Conservation (phyloP, 192 early-diverging fungal species). For the Paraglomus occultum region DNA sequence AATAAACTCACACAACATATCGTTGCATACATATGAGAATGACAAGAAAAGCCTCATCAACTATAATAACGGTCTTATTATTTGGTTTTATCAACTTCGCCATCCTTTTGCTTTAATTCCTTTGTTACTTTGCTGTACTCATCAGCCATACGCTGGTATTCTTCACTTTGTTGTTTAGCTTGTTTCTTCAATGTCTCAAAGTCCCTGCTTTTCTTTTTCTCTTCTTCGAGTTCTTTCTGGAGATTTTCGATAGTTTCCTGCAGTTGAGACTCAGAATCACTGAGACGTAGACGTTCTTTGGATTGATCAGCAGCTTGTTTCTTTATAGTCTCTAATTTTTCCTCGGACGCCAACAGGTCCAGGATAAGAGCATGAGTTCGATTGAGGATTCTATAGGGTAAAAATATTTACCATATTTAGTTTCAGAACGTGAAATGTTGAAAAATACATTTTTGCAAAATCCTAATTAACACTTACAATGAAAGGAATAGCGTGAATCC, state of each 20-base stretch:
- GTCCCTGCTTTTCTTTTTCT: slow-evolving; percentile 28
- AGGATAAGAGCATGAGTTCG: slow-evolving; percentile 53
- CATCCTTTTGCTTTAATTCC: slow-evolving; percentile 28
- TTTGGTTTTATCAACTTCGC: slow-evolving; percentile 40
- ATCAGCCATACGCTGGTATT: slow-evolving; percentile 44
- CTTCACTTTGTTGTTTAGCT: slow-evolving; percentile 40
- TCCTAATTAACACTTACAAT: slow-evolving; percentile 33
- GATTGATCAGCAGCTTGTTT: slow-evolving; percentile 41
- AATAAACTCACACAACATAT: too few relatives aligned
- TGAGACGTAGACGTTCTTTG: slow-evolving; percentile 37
- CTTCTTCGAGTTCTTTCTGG: slow-evolving; percentile 24
- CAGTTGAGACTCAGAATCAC: slow-evolving; percentile 36
- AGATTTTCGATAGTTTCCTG: slow-evolving; percentile 39
- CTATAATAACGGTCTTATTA: slow-evolving; percentile 2
- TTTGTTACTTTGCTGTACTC: slow-evolving; percentile 38
- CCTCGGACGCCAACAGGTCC: slow-evolving; percentile 50
- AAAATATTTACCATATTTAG: neutral
- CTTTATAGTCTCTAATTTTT: slow-evolving; percentile 44
- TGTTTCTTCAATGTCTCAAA: slow-evolving; percentile 49
- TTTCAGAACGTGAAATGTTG: neutral
- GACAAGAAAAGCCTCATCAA: too few relatives aligned
- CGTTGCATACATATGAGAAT: too few relatives aligned
- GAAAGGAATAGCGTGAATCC: slow-evolving; percentile 56
- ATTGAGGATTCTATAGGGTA: slow-evolving; percentile 45
- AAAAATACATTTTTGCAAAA: too few relatives aligned